Evolutionary conservation across 1,139 yeast genomes (phyloP), one percentile per base, ranked within the genome.

Genomic region (Pichiaceae sp.): DNA sequence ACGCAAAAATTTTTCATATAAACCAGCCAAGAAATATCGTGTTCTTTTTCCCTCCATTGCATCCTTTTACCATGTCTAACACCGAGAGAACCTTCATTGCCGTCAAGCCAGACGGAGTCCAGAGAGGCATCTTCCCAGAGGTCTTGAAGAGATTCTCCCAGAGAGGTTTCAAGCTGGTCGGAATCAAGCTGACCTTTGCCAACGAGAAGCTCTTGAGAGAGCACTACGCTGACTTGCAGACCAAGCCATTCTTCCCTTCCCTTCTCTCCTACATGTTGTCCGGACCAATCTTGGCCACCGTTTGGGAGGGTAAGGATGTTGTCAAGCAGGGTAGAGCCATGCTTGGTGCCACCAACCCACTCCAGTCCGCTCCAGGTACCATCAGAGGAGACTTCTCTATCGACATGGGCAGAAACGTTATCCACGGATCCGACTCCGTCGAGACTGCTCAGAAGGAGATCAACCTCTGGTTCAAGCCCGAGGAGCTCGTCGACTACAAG

Each of bases 281-380:
- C 49, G 98, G 99, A 57, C 99, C 99, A 64, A 85, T 93, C 56
- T 78, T 91, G 59, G 98, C 98, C 57, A 93, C 96, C 64, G 97
- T 89, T 57, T 93, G 98, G 98, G 97, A 93, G 72, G 99, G 99
- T 70, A 91, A 89, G 77, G 96, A 91, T 63, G 98, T 80, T 65
- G 98, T 93, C 68, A 87, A 87, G 75, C 95, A 85, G 68, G 98
- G 98, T 66, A 85, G 99, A 75, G 81, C 75, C 60, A 80, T 93
- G 64, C 79, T 93, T 60, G 99, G 99, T 71, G 97, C 98, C 56
- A 93, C 98, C 71, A 89, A 93, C 85, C 99, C 99, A 64, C 77
- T 83, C 64, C 78, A 75, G 58, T 84, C 96, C 56, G 91, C 94
- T 53, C 97, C 97, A 68, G 99, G 98, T 68, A 91, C 99, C 71